A percentile compares a stretch with the other conserved stretches of the same genome.
These are phyloP conservation scores for Phytopythium sindhum DNA, from an alignment of 352 stramenopile genomes.

Conservation along the genomic window DNA sequence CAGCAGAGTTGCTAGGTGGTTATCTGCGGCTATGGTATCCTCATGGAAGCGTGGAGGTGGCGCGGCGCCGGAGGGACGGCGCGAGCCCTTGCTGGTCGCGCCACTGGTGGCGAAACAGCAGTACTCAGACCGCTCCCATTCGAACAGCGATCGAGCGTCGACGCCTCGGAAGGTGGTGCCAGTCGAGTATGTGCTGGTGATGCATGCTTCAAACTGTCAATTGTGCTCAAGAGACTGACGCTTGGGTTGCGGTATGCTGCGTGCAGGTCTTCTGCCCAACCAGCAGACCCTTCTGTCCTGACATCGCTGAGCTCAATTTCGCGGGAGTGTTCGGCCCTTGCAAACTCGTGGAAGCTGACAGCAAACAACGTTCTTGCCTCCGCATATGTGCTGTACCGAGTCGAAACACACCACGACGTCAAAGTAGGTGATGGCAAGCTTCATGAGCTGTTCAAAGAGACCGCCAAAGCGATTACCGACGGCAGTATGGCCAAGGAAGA, in stretches of 20 bases:
- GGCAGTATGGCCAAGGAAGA: constrained; percentile 15
- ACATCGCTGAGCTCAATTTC: background rate
- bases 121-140: background rate
- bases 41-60: background rate
- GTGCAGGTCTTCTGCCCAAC: constrained; percentile 4
- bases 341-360: constrained; percentile 49
- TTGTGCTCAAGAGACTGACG: background rate
- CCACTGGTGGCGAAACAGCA: constrained; percentile 2
- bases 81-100: background rate
- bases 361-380: constrained; percentile 50
- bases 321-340: constrained; percentile 18
- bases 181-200: constrained; percentile 20
- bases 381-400: constrained; percentile 16
- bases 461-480: constrained; percentile 14
- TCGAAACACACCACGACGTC: background rate
- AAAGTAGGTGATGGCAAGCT: background rate
- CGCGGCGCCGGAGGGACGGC: background rate
- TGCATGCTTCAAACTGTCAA: background rate
- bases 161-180: constrained; percentile 36
- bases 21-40: background rate
- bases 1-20: background rate
- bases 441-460: constrained; percentile 19
- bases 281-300: background rate
- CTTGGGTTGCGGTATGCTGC: background rate
- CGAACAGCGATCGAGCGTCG: constrained; percentile 9